These are phyloP conservation scores for Claviceps arundinis DNA, from an alignment of 2,329 filamentous ascomycete genomes.

Conservation along the genomic window DNA sequence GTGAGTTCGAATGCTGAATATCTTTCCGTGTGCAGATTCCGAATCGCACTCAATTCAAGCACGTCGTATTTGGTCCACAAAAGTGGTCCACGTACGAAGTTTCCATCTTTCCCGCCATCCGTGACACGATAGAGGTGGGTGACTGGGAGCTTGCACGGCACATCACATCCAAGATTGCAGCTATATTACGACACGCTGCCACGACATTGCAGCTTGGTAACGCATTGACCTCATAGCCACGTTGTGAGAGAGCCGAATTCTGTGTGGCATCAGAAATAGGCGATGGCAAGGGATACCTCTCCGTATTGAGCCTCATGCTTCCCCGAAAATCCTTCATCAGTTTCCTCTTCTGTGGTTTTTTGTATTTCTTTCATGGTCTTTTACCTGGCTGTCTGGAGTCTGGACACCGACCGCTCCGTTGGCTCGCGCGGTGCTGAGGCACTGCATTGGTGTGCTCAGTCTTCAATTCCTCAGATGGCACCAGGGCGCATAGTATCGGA, in stretches of 20 bases:
- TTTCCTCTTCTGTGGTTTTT: no score
- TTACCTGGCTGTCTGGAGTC: no score
- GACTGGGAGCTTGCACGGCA: slow-evolving; percentile 57
- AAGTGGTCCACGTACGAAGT: slow-evolving; percentile 44
- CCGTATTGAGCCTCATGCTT: no score
- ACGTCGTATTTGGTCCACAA: slow-evolving; percentile 77
- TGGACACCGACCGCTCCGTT: no score
- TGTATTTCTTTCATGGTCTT: no score
- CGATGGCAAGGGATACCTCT: no score
- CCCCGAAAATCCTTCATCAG: no score
- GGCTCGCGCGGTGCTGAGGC: no score
- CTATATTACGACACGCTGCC: slow-evolving; percentile 50
- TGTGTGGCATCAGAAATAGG: neutral
- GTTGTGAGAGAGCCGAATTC: neutral
- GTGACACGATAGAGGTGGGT: slow-evolving; percentile 60
- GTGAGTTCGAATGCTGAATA: neutral
- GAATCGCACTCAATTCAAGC: slow-evolving; percentile 85
- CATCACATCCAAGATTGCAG: slow-evolving; percentile 59
- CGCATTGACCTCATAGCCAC: neutral
- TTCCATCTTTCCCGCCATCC: slow-evolving; percentile 52
- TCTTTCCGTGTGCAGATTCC: slow-evolving; percentile 43
- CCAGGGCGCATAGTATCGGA: no score
- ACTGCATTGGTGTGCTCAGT: no score
- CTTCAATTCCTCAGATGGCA: no score
- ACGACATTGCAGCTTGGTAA: slow-evolving; percentile 17